Conservation (phyloP, 2,329 filamentous ascomycete species). For the Xylariaceae sp. region DNA sequence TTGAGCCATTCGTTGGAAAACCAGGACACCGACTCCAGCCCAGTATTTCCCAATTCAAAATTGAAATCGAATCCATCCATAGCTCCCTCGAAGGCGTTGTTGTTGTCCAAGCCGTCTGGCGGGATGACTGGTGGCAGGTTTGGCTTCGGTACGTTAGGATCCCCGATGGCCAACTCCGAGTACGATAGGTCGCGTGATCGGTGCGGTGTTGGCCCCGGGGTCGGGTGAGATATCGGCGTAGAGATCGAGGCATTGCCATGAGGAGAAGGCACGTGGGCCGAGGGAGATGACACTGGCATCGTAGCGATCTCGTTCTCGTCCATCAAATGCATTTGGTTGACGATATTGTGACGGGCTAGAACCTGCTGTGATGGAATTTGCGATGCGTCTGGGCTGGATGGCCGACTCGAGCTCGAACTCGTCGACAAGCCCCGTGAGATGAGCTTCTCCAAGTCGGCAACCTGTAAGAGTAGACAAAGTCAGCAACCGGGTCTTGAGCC, state of each 20-base stretch:
- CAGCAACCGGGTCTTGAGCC: neutral
- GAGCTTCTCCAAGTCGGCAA: slow-evolving; percentile 43
- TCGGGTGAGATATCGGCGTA: slow-evolving; percentile 16
- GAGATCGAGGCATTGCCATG: slow-evolving; percentile 14
- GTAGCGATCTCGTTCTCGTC: slow-evolving; percentile 23
- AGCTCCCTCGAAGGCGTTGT: slow-evolving; percentile 42
- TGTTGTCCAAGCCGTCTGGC: slow-evolving; percentile 35
- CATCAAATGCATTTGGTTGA: slow-evolving; percentile 23
- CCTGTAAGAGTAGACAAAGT: slow-evolving; percentile 9
- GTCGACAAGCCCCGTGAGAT: slow-evolving; percentile 36
- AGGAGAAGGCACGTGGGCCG: slow-evolving; percentile 19
- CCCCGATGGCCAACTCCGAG: slow-evolving; percentile 16
- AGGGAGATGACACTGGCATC: slow-evolving; percentile 21
- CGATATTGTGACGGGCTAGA: slow-evolving; percentile 18
- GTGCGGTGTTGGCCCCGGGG: slow-evolving; percentile 11
- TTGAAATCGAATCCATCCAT: slow-evolving; percentile 40
- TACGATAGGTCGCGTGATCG: slow-evolving; percentile 15
- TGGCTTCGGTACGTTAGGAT: slow-evolving; percentile 21
- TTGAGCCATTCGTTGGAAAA: slow-evolving; percentile 26
- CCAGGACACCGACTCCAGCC: slow-evolving; percentile 25
- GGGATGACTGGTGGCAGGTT: slow-evolving; percentile 24
- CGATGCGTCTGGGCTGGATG: slow-evolving; percentile 21
- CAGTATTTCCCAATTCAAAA: slow-evolving; percentile 34
- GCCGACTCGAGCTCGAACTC: slow-evolving; percentile 22
- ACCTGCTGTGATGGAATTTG: slow-evolving; percentile 17